These are phyloP conservation scores for Acanthamoeba sp. DNA, from an alignment of 208 protist genomes.

Conservation along the genomic window DNA sequence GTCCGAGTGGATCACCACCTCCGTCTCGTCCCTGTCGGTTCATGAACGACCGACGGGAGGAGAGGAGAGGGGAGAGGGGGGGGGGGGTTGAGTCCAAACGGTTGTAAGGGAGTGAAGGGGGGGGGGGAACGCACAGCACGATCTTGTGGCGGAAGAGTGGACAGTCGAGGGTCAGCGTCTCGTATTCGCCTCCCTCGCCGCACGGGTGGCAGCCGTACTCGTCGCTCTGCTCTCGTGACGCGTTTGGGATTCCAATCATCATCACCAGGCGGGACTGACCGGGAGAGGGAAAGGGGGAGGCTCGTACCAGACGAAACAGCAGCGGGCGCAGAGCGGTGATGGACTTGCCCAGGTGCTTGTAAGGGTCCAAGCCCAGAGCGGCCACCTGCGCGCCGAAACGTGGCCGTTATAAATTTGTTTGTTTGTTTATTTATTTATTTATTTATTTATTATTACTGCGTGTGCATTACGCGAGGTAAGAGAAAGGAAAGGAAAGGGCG, in stretches of 20 bases:
- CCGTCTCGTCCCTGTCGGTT: slow-evolving; percentile 79
- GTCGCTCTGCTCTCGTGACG: not conserved
- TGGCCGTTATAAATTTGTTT: no score
- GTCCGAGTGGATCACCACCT: slow-evolving; percentile 82
- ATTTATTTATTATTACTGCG: no score
- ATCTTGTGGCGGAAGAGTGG: slow-evolving; percentile 94
- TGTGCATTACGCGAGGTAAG: not conserved
- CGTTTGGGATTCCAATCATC: no score
- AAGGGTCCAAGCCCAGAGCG: slow-evolving; percentile 94
- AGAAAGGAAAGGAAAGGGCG: not conserved
- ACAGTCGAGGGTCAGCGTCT: slow-evolving; percentile 98
- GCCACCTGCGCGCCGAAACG: slow-evolving; percentile 88
- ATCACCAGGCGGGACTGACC: no score
- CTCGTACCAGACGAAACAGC: slow-evolving; percentile 79
- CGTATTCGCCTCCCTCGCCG: slow-evolving; percentile 99
- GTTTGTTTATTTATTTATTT: no score
- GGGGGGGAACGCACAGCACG: slow-evolving; percentile 76
- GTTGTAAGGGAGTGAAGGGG: not conserved
- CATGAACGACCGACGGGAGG: not conserved
- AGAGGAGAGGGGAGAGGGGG: not conserved
- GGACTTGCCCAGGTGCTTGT: slow-evolving; percentile 93
- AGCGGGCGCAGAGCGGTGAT: slow-evolving; percentile 90
- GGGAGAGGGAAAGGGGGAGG: not conserved
- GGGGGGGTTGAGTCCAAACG: not conserved
- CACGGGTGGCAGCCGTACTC: slow-evolving; percentile 95